phyloP scores from a whole-genome alignment of 139 green algal species.

The Spirogloea muscicola region DNA sequence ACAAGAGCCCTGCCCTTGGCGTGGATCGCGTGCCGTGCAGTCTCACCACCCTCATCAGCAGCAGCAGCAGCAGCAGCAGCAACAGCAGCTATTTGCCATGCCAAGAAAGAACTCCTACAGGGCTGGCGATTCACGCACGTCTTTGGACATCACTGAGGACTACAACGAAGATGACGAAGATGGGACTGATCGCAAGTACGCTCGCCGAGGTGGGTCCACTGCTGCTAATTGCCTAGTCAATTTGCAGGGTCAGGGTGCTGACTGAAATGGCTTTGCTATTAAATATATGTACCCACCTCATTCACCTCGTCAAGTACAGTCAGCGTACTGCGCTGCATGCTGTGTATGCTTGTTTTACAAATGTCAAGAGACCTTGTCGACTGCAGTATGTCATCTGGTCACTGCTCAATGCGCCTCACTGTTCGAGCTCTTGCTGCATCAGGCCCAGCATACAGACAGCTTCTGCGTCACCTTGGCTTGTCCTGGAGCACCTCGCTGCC shows the following conservation, averaged over 20 bases:
- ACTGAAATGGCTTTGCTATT: too few relatives aligned
- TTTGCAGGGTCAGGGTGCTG: too few relatives aligned
- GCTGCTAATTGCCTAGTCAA: neutral
- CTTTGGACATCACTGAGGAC: constrained; percentile 16
- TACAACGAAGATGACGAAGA: constrained; percentile 1
- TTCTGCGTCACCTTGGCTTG: neutral
- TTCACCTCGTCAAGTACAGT: too few relatives aligned
- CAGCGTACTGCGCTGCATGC: neutral
- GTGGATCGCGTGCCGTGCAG: neutral
- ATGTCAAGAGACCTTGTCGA: too few relatives aligned
- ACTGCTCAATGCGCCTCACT: too few relatives aligned
- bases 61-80: constrained; percentile 11
- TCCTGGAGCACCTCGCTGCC: neutral
- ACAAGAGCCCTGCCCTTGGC: too few relatives aligned
- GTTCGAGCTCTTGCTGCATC: too few relatives aligned
- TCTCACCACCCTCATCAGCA: too few relatives aligned
- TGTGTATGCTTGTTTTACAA: neutral
- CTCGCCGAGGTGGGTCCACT: neutral
- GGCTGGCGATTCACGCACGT: neutral
- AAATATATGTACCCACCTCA: too few relatives aligned
- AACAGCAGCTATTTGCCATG: neutral
- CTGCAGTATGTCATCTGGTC: too few relatives aligned
- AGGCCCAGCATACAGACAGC: constrained; percentile 6
- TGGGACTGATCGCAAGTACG: constrained; percentile 15
- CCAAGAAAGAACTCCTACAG: constrained; percentile 1